Conservation (phyloP, 2,329 filamentous ascomycete genomes). For the Nannizziopsis arthrosporioides region DNA sequence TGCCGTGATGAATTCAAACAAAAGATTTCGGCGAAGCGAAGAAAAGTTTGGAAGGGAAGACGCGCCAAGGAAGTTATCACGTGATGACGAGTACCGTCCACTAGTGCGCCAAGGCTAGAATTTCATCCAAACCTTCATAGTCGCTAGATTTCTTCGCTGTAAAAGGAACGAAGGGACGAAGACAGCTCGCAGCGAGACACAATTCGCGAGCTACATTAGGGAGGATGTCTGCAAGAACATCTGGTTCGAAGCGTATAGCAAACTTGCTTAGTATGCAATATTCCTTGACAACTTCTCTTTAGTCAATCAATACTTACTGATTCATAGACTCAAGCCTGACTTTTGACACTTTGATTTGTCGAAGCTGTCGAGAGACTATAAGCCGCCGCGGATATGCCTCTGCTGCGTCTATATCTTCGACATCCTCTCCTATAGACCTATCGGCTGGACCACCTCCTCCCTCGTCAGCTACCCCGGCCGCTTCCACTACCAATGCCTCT, state of each 20-base stretch:
- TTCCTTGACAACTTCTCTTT: neutral
- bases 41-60: conserved; percentile 7
- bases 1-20: conserved; percentile 47
- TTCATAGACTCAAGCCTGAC: conserved; percentile 25
- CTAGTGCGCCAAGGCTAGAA: conserved; percentile 19
- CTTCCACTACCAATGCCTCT: conserved; percentile 20
- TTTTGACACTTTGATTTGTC: conserved; percentile 32
- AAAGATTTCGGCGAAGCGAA: conserved; percentile 18
- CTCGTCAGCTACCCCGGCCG: conserved; percentile 12
- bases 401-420: conserved; percentile 24
- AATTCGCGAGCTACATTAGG: conserved; percentile 8
- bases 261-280: conserved; percentile 29
- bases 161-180: neutral
- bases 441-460: conserved; percentile 30
- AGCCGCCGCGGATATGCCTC: conserved; percentile 32
- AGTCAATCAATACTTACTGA: conserved; percentile 14
- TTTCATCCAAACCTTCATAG: conserved; percentile 8
- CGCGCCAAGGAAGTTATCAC: conserved; percentile 12
- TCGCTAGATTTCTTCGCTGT: conserved; percentile 1
- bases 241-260: conserved; percentile 31
- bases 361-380: conserved; percentile 34
- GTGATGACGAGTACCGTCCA: conserved; percentile 17
- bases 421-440: conserved; percentile 24
- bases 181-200: conserved; percentile 7
- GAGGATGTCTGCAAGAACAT: conserved; percentile 32